Evolutionary conservation across 345 rosid genomes (phyloP), one percentile per base, ranked within the genome.

Genomic region (Citrus trifoliata): DNA sequence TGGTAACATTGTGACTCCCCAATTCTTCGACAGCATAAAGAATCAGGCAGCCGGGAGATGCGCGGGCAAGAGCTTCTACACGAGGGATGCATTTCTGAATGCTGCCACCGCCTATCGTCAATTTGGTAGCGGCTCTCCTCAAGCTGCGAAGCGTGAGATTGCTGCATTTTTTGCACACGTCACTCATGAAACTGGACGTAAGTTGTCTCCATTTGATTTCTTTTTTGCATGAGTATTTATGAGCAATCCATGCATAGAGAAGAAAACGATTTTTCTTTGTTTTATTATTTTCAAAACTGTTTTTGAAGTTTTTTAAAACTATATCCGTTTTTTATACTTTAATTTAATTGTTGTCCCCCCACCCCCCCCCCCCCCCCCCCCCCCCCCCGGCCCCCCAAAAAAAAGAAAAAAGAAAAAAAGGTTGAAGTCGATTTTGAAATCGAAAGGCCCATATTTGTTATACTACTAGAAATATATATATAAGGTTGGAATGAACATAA

Each of bases 11-110:
- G 88, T 89, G 10, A 88, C 90, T 4, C 14, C 78, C 12, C 60
- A 25, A 1, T 90, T 90, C 79, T 90, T 90, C 68, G 70, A 85
- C 22, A 48, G 79, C 3, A 90, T 89, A 27, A 80, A 81, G 55
- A 74, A 77, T 67, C 83, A 83, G 35, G 82, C 88, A 2, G 75
- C 4, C 10, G 42, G 25, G 7, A 66, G 63, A 12, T 90, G 91
- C 55, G 83, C 73, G 1, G 93, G 93, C 40, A 85, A 77, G 77
- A 81, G 68, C 19, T 89, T 89, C 66, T 89, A 89, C 68, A 75
- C 93, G 1, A 67, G 83, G 59, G 73, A 73, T 40, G 78, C 27
- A 5, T 81, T 81, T 56, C 67, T 81, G 3, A 63, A 61, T 27
- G 84, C 81, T 37, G 75, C 40, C 35, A 70, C 22, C 25, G 46